A percentile compares a stretch with the other conserved stretches of the same genome.
phyloP scores from a whole-genome alignment of 176 grass and related monocot species.

The Avena eriantha region DNA sequence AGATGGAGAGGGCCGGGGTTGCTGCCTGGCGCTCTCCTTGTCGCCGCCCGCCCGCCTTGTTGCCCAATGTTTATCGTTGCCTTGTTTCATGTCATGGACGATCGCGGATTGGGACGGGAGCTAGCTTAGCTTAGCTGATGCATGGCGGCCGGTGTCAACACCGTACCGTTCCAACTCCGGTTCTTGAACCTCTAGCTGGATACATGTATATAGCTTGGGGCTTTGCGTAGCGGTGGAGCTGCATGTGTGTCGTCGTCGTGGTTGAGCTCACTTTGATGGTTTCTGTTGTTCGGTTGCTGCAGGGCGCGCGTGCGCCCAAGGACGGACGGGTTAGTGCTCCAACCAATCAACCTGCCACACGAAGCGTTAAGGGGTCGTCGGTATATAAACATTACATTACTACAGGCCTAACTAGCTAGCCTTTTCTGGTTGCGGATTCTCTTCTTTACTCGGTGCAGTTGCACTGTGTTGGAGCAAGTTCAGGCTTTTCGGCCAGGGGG shows the following conservation, averaged over 20 bases:
- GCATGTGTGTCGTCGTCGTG: slow-evolving; percentile 21
- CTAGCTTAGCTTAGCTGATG: not conserved
- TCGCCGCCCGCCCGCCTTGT: slow-evolving; percentile 31
- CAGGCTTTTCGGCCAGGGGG: slow-evolving; percentile 9
- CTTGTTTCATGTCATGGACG: slow-evolving; percentile 60
- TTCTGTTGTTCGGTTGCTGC: slow-evolving; percentile 57
- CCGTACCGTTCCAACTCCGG: not conserved
- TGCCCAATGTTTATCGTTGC: slow-evolving; percentile 43
- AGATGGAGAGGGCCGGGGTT: not conserved
- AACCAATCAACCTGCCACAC: slow-evolving; percentile 45
- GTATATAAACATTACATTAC: slow-evolving; percentile 23
- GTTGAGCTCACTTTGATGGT: slow-evolving; percentile 49
- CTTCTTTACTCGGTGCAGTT: slow-evolving; percentile 47
- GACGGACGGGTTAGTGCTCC: slow-evolving; percentile 41
- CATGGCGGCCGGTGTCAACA: not conserved
- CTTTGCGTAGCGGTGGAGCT: not conserved
- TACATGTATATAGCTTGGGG: not conserved
- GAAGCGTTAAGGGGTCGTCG: slow-evolving; percentile 54
- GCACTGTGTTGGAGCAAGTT: slow-evolving; percentile 51
- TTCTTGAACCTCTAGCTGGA: not conserved
- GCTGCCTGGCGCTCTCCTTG: slow-evolving; percentile 36
- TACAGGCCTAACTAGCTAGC: not conserved
- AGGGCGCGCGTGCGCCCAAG: not conserved
- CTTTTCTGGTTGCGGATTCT: slow-evolving; percentile 43
- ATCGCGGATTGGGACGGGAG: slow-evolving; percentile 51